A percentile compares a stretch with the other conserved stretches of the same genome.
Evolutionary conservation across 2,329 filamentous ascomycete genomes (phyloP).

Genomic region (Clarireedia homoeocarpa): DNA sequence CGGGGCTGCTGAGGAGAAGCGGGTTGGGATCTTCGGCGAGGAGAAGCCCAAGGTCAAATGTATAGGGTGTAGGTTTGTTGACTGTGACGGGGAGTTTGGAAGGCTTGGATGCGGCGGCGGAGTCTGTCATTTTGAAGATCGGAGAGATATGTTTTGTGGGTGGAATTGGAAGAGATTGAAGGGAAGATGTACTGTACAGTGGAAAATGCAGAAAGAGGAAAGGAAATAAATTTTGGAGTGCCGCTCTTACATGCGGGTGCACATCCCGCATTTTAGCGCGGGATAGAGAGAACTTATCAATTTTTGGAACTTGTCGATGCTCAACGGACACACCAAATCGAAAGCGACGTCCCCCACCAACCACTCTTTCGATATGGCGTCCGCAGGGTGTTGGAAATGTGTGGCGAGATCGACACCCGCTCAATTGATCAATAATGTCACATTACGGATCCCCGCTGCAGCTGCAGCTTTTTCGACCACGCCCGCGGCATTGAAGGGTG

Average conservation of each 20-base stretch:
- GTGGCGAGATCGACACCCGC: conserved; percentile 39
- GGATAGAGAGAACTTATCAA: conserved; percentile 4
- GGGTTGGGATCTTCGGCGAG: conserved; percentile 85
- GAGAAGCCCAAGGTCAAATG: conserved; percentile 84
- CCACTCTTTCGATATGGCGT: conserved; percentile 38
- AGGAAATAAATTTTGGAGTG: conserved; percentile 11
- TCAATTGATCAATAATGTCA: conserved; percentile 33
- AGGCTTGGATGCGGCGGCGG: conserved; percentile 4
- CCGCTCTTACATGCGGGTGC: conserved; percentile 6
- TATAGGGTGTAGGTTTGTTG: conserved; percentile 81
- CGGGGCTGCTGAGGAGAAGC: conserved; percentile 44
- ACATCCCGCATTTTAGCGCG: conserved; percentile 12
- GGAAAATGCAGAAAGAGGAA: not conserved
- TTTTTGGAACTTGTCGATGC: conserved; percentile 2
- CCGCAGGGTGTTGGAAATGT: conserved; percentile 51
- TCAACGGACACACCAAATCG: not conserved
- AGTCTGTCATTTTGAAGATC: conserved; percentile 2
- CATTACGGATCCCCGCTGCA: conserved; percentile 24
- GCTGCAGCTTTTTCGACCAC: conserved; percentile 21
- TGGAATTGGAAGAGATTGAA: conserved; percentile 1
- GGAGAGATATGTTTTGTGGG: not conserved
- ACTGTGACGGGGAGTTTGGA: conserved; percentile 52
- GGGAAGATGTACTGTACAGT: not conserved
- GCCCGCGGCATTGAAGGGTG: conserved; percentile 19
- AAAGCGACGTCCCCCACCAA: not conserved